Base-by-base conservation (phyloP, 371 early-diverging fungal species). In the Syncephalastrum monosporum region DNA sequence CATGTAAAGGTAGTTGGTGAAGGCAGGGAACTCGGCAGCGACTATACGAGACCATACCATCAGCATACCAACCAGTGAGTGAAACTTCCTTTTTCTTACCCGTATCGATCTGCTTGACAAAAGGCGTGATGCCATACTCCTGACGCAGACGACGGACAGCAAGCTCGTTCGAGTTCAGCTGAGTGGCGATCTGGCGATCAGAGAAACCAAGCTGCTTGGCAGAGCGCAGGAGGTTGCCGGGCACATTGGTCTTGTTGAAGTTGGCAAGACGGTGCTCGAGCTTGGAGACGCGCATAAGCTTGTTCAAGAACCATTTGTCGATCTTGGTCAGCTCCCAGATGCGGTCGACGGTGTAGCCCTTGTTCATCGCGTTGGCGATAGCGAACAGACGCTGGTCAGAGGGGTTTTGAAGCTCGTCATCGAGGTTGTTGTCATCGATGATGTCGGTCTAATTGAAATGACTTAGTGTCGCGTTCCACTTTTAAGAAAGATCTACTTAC, bases 21-120 rank as follows among this genome's bases (percentile, higher is more conserved):
- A 85, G 55, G 92, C 90, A 42, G 96, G 96, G 83, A 96, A 96
- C 82, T 98, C 97, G 52, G 93, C 96, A 45, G 98, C 98, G 47
- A 97, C 90, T 47, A 56, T 8, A 42, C 14, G 10, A 6, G 10
- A 33, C 38, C 10, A 33, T 10, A 10, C 3, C 38, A 33, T 42
- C 23, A n/a, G 23, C 25, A 25, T 10, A 33, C 38, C 15, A 16
- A 5, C 3, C 13, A 38, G 17, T 48, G 21, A 21, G 21, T 21
- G 21, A 47, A 25, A 3, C 19, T 23, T 29, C 46, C 13, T 3
- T 16, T 95, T 96, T 68, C 15, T 65, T 66, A 72, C 72, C 79
- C 21, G 98, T 97, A 81, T 97, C 98, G 59, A 97, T 97, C 68
- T 91, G 94, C 83, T 97, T 97, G 50, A 96, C 96, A 65, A 87